Conservation (phyloP, 2,329 filamentous ascomycete species). For the Aspergillus thermomutatus region DNA sequence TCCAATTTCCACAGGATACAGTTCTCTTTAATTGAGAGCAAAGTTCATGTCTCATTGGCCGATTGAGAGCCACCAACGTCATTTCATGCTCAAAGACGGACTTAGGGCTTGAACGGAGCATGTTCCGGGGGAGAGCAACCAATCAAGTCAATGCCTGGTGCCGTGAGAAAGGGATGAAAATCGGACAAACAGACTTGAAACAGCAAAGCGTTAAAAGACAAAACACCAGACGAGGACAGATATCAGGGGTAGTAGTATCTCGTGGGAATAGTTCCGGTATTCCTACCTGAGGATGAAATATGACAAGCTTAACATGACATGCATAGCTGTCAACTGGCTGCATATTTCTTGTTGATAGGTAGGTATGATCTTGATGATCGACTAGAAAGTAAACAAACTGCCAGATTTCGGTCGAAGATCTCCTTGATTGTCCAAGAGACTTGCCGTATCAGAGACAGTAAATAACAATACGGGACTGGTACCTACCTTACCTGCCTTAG, state of each 20-base stretch:
- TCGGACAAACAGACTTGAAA: slow-evolving; percentile 12
- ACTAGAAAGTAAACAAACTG: background rate
- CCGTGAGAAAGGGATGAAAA: background rate
- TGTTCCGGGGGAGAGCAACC: background rate
- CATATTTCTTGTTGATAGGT: background rate
- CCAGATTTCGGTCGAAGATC: background rate
- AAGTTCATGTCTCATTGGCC: background rate
- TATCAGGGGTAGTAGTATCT: background rate
- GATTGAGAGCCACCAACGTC: background rate
- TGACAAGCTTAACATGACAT: background rate
- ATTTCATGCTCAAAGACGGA: background rate
- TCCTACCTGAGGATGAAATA: background rate
- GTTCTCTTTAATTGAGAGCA: background rate
- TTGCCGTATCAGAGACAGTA: background rate
- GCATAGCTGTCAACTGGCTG: background rate
- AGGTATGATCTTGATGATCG: background rate
- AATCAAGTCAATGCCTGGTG: background rate
- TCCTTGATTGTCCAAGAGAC: background rate
- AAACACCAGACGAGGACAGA: background rate
- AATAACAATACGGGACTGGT: background rate
- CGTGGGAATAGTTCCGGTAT: background rate
- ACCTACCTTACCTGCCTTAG: too few species aligned
- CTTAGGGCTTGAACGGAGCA: background rate
- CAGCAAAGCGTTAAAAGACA: slow-evolving; percentile 9
- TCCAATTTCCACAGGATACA: background rate